Evolutionary conservation across 352 stramenopile genomes (phyloP).

Genomic region (Phytophthora capsici): DNA sequence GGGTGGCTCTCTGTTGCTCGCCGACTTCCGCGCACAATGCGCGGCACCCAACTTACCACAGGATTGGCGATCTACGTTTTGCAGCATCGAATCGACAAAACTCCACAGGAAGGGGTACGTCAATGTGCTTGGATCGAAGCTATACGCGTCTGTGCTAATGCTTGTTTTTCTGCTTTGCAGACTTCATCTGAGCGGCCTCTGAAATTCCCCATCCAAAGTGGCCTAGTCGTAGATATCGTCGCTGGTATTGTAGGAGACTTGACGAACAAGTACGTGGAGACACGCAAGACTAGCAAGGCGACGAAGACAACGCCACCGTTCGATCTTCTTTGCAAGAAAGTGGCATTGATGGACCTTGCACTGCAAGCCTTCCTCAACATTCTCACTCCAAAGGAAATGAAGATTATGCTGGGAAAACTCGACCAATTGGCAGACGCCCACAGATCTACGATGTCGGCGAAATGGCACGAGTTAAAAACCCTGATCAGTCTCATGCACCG

Average conservation of each 20-base stretch:
- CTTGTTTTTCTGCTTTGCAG: conserved; percentile 22
- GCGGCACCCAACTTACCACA: conserved; percentile 79
- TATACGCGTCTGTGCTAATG: background rate
- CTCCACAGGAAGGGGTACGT: conserved; percentile 50
- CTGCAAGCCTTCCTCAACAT: conserved; percentile 82
- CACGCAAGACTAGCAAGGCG: conserved; percentile 47
- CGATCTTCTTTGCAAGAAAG: conserved; percentile 82
- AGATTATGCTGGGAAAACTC: conserved; percentile 72
- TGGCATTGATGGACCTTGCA: conserved; percentile 84
- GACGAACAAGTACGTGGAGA: conserved; percentile 73
- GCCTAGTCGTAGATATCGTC: conserved; percentile 81
- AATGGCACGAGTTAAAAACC: conserved; percentile 90
- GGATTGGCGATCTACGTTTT: conserved; percentile 81
- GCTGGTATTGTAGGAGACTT: conserved; percentile 80
- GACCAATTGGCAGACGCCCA: conserved; percentile 72
- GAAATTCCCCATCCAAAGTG: conserved; percentile 82
- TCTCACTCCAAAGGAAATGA: conserved; percentile 72
- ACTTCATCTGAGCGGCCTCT: conserved; percentile 66
- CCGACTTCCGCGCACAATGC: conserved; percentile 71
- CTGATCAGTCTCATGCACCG: conserved; percentile 85
- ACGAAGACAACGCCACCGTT: conserved; percentile 54
- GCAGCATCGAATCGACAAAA: conserved; percentile 81
- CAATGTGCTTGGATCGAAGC: background rate
- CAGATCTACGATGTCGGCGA: conserved; percentile 82
- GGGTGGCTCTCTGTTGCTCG: conserved; percentile 80